These are phyloP conservation scores for Russula brevipes DNA, from an alignment of 768 basidiomycete genomes.

Conservation along the genomic window DNA sequence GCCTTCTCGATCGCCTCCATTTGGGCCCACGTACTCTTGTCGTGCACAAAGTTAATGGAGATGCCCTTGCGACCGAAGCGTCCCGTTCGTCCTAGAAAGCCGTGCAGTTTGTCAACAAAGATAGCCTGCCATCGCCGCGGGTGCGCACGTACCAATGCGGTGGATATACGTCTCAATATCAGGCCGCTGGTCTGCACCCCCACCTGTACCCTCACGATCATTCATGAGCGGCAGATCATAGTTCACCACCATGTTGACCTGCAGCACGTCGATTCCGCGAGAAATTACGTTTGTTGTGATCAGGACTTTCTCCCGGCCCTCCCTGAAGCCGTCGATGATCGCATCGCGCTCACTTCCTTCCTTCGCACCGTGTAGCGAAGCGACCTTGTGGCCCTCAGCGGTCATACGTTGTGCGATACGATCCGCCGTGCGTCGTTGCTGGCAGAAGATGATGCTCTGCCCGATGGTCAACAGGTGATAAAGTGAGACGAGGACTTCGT, in stretches of 20 bases:
- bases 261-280: conserved; percentile 95
- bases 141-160: conserved; percentile 70
- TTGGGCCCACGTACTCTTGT: conserved; percentile 78
- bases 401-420: conserved; percentile 87
- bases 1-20: conserved; percentile 86
- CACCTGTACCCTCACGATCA: conserved; percentile 48
- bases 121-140: not conserved
- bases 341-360: conserved; percentile 84
- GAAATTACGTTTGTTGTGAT: conserved; percentile 99
- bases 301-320: conserved; percentile 93
- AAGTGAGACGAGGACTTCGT: conserved; percentile 86
- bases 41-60: conserved; percentile 96
- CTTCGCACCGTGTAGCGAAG: conserved; percentile 92
- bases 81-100: conserved; percentile 78
- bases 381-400: conserved; percentile 91
- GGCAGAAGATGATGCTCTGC: conserved; percentile 98
- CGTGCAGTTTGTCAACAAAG: not conserved
- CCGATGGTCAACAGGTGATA: conserved; percentile 92
- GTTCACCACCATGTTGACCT: conserved; percentile 99
- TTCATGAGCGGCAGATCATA: conserved; percentile 90
- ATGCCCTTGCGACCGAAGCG: conserved; percentile 97
- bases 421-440: conserved; percentile 92
- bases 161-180: conserved; percentile 98
- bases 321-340: conserved; percentile 91
- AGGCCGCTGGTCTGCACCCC: conserved; percentile 52